phyloP scores from a whole-genome alignment of 1,284 basidiomycete genomes.

The Leccinum pallidistipes region DNA sequence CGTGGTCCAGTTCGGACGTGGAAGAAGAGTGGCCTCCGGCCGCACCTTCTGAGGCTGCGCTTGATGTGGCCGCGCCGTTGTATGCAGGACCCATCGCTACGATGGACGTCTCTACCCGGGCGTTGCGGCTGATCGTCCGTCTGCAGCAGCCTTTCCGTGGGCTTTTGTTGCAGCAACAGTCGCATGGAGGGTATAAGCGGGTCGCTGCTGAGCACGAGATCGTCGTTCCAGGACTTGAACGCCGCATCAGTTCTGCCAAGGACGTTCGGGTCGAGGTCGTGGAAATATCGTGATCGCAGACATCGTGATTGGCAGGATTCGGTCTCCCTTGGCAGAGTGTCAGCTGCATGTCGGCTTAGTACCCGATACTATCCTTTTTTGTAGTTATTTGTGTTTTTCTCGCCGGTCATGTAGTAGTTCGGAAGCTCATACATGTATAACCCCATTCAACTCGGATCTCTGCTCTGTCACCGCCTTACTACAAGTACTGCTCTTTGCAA shows the following conservation, averaged over 20 bases:
- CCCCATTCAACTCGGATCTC: too few species aligned
- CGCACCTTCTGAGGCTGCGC: neutral
- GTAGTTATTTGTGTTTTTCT: too few species aligned
- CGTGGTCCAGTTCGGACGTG: too few species aligned
- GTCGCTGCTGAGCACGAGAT: slow-evolving; percentile 7
- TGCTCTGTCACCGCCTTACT: too few species aligned
- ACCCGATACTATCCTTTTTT: too few species aligned
- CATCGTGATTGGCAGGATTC: too few species aligned
- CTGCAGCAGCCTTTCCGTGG: slow-evolving; percentile 5
- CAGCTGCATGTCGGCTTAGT: too few species aligned
- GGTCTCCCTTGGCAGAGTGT: too few species aligned
- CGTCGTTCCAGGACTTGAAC: neutral
- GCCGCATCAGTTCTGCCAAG: neutral
- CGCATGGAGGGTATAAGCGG: neutral
- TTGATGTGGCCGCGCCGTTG: neutral
- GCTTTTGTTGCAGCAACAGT: slow-evolving; percentile 2
- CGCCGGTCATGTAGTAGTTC: too few species aligned
- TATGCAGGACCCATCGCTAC: neutral
- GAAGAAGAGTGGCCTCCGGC: too few species aligned
- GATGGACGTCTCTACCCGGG: neutral
- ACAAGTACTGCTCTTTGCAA: too few species aligned
- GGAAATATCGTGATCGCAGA: slow-evolving; percentile 2
- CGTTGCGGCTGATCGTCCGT: neutral
- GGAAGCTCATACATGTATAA: too few species aligned
- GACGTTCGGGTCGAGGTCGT: neutral